Percentiles rank a stretch among this genome's conserved stretches.
Evolutionary conservation across 192 early-diverging fungal species (phyloP).

Genomic region (Coemansia umbellata): DNA sequence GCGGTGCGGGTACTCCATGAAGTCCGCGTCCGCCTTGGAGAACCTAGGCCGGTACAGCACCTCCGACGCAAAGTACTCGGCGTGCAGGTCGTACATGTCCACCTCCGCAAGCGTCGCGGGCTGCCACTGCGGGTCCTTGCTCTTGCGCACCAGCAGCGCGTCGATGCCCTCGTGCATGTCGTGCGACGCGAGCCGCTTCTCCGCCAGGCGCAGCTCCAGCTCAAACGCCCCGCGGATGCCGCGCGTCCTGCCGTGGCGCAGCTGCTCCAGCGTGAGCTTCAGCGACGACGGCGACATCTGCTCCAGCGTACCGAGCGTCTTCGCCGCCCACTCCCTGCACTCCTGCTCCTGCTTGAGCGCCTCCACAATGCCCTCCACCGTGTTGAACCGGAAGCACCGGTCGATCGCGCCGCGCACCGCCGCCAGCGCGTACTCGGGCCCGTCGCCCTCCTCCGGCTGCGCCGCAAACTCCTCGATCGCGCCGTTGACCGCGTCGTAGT

Average conservation of each 20-base stretch:
- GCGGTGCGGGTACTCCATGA: constrained; percentile 56
- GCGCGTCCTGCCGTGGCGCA: constrained; percentile 65
- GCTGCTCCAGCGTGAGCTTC: constrained; percentile 82
- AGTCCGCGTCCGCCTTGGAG: background rate
- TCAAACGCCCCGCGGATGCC: constrained; percentile 76
- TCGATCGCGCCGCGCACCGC: constrained; percentile 68
- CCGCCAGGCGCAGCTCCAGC: constrained; percentile 80
- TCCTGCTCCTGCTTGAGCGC: constrained; percentile 72
- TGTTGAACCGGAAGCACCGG: constrained; percentile 78
- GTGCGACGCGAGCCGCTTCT: constrained; percentile 66
- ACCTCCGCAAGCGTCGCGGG: constrained; percentile 57
- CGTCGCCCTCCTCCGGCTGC: constrained; percentile 37
- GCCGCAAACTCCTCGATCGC: constrained; percentile 90
- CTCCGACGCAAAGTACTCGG: constrained; percentile 53
- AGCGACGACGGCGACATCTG: constrained; percentile 81
- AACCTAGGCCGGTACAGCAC: background rate
- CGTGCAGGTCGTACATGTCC: constrained; percentile 48
- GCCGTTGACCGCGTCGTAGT: constrained; percentile 74
- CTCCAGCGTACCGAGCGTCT: constrained; percentile 62
- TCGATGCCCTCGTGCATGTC: constrained; percentile 92
- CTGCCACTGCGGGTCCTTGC: constrained; percentile 63
- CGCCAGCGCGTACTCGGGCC: constrained; percentile 35
- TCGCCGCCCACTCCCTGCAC: constrained; percentile 59
- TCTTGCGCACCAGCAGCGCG: constrained; percentile 70
- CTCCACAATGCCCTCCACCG: constrained; percentile 77